Evolutionary conservation across 306 rosid species (phyloP).

Genomic region (Coriaria nepalensis): DNA sequence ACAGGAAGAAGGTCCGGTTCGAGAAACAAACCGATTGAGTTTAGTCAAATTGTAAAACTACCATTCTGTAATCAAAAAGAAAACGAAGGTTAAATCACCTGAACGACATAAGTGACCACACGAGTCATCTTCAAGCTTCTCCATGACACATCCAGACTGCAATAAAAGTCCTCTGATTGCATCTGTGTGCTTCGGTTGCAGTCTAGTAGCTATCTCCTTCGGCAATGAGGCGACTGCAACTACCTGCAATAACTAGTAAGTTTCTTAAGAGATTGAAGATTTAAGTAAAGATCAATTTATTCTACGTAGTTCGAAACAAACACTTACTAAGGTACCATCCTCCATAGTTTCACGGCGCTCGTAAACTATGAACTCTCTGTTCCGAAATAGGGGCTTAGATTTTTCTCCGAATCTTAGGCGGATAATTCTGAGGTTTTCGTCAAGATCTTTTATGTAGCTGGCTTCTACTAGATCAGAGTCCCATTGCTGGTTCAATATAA

Average conservation of each 20-base stretch:
- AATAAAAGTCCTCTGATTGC: constrained; percentile 71
- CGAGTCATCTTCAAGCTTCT: constrained; percentile 70
- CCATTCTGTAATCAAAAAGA: not conserved
- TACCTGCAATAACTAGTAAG: constrained; percentile 27
- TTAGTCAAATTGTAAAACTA: too few species aligned
- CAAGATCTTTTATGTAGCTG: constrained; percentile 56
- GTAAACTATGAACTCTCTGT: constrained; percentile 75
- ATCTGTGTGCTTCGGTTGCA: constrained; percentile 68
- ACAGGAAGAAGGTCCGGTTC: not conserved
- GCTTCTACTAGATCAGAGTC: constrained; percentile 85
- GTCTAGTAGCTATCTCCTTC: constrained; percentile 79
- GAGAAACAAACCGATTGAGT: too few species aligned
- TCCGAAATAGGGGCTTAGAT: constrained; percentile 67
- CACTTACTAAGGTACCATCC: constrained; percentile 72
- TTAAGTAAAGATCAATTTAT: not conserved
- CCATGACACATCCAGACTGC: constrained; percentile 91
- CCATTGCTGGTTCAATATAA: constrained; percentile 60
- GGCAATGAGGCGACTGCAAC: constrained; percentile 91
- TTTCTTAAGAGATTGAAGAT: not conserved
- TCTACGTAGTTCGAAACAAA: not conserved
- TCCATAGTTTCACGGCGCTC: constrained; percentile 87
- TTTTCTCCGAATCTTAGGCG: constrained; percentile 69
- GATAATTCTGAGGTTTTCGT: constrained; percentile 65
- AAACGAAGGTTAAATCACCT: constrained; percentile 24
- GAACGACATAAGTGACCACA: constrained; percentile 74